Evolutionary conservation across 1,284 basidiomycete genomes (phyloP).

Genomic region (Ustilago cynodontis): DNA sequence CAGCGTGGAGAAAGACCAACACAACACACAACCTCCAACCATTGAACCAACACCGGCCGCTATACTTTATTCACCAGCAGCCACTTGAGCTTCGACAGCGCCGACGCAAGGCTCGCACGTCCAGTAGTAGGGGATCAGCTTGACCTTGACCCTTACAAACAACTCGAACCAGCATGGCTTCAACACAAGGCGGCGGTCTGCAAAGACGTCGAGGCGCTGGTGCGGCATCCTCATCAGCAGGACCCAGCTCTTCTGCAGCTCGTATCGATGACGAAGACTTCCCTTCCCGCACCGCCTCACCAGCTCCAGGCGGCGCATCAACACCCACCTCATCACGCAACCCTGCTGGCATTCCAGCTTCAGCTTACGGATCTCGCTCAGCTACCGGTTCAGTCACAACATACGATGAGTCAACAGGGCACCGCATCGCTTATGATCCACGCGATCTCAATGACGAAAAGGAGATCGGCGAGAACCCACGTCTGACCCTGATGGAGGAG

Average conservation of each 20-base stretch:
- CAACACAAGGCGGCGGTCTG: conserved; percentile 39
- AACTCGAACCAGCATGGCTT: conserved; percentile 22
- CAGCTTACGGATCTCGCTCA: conserved; percentile 42
- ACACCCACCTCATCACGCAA: conserved; percentile 33
- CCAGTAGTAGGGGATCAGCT: neutral
- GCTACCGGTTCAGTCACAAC: conserved; percentile 52
- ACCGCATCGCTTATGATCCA: conserved; percentile 87
- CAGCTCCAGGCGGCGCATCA: conserved; percentile 27
- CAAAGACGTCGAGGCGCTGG: conserved; percentile 45
- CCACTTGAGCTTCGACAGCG: too few relatives aligned
- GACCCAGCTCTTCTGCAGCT: conserved; percentile 31
- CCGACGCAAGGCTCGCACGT: too few relatives aligned
- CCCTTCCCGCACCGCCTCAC: conserved; percentile 40
- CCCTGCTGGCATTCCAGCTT: conserved; percentile 14
- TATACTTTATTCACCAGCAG: too few relatives aligned
- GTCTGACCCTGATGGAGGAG: conserved; percentile 96
- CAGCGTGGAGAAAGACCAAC: conserved; percentile 5
- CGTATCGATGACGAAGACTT: conserved; percentile 42
- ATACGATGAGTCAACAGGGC: conserved; percentile 49
- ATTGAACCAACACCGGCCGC: neutral
- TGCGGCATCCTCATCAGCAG: conserved; percentile 26
- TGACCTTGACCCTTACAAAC: neutral
- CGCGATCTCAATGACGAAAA: conserved; percentile 84
- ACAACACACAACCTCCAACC: neutral
- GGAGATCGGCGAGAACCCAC: conserved; percentile 82